A percentile compares a stretch with the other conserved stretches of the same genome.
Conservation (phyloP, 805 yeast genomes). For the Suhomyces prunicola region DNA sequence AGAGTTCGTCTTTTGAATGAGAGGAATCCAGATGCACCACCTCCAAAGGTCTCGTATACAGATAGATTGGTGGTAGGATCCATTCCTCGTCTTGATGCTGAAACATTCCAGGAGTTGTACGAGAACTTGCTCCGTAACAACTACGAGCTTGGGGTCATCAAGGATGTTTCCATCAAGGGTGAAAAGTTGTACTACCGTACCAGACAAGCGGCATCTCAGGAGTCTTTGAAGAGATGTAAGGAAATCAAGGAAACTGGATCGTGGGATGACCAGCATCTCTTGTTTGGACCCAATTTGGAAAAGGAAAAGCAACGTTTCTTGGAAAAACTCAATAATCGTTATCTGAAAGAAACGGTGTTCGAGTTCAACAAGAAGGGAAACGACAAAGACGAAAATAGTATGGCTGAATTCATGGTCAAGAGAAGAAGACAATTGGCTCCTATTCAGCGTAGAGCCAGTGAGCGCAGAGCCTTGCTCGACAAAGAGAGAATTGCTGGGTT, state of each 20-base stretch:
- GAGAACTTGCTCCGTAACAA: slow-evolving; percentile 57
- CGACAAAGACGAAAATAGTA: slow-evolving; percentile 52
- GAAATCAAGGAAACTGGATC: slow-evolving; percentile 64
- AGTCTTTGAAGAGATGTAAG: slow-evolving; percentile 81
- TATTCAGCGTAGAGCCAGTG: slow-evolving; percentile 73
- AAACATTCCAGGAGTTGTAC: slow-evolving; percentile 67
- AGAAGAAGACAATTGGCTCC: slow-evolving; percentile 88
- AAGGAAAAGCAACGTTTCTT: slow-evolving; percentile 70
- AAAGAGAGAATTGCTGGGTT: slow-evolving; percentile 75
- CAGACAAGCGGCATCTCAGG: slow-evolving; percentile 79
- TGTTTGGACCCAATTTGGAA: slow-evolving; percentile 75
- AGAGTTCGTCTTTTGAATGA: slow-evolving; percentile 51
- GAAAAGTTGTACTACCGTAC: slow-evolving; percentile 85
- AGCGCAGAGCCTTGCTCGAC: slow-evolving; percentile 63
- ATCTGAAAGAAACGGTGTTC: slow-evolving; percentile 85
- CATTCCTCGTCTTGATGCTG: slow-evolving; percentile 70
- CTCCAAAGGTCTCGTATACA: slow-evolving; percentile 66
- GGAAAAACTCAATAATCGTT: slow-evolving; percentile 65
- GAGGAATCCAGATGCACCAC: slow-evolving; percentile 42
- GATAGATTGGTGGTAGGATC: slow-evolving; percentile 81
- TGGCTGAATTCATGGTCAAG: slow-evolving; percentile 79
- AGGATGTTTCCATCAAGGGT: slow-evolving; percentile 77
- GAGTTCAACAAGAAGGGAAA: slow-evolving; percentile 65
- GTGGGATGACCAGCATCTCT: slow-evolving; percentile 86
- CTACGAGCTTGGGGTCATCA: slow-evolving; percentile 64